Evolutionary conservation across 371 early-diverging fungal genomes (phyloP).

Genomic region (Apophysomyces trapeziformis): DNA sequence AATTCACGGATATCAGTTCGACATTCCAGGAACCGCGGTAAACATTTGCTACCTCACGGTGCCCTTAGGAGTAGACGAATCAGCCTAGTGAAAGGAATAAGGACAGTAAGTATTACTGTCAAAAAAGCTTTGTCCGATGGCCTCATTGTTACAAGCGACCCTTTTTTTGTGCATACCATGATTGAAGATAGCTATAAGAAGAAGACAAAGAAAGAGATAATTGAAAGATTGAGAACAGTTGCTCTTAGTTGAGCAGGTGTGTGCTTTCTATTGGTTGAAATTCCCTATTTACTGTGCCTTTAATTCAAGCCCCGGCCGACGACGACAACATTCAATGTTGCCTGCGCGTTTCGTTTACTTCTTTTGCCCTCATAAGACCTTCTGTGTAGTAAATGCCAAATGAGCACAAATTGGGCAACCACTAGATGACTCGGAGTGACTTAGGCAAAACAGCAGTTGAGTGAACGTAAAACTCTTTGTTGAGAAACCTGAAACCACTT

Average conservation of each 20-base stretch:
- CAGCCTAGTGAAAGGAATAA: slow-evolving; percentile 14
- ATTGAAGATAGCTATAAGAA: neutral
- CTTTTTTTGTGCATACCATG: neutral
- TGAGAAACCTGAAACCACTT: no score
- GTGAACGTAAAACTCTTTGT: no score
- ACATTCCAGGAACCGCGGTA: neutral
- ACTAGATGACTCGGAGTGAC: no score
- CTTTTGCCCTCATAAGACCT: no score
- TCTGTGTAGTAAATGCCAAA: no score
- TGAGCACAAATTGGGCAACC: no score
- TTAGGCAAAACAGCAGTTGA: no score
- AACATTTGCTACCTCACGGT: slow-evolving; percentile 33
- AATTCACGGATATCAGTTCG: neutral
- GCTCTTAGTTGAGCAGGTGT: slow-evolving; percentile 4
- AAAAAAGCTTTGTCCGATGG: no score
- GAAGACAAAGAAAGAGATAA: neutral
- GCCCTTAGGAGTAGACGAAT: slow-evolving; percentile 42
- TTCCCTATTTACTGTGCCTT: no score
- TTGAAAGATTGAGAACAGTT: neutral
- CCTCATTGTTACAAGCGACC: neutral
- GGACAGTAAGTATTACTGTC: neutral
- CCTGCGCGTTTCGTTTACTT: no score
- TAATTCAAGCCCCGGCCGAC: no score
- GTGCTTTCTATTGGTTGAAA: slow-evolving; percentile 7
- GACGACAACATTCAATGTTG: no score